phyloP scores from a whole-genome alignment of 306 rosid genomes.

The Sesbania bispinosa region DNA sequence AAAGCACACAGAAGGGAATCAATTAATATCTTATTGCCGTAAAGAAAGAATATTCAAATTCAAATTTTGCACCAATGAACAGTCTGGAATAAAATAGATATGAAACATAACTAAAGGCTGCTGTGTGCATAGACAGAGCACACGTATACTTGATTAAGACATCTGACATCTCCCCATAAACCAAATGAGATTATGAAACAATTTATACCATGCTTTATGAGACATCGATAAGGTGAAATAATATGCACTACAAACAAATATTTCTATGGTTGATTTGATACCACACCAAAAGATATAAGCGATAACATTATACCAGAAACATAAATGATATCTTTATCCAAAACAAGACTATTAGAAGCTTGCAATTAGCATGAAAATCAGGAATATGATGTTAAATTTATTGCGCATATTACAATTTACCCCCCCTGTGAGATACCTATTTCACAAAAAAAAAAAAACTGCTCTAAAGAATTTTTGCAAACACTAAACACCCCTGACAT shows the following conservation, averaged over 20 bases:
- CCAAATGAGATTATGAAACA: too few species aligned
- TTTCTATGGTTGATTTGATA: not conserved
- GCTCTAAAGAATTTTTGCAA: not conserved
- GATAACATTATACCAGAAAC: not conserved
- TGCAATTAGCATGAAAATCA: not conserved
- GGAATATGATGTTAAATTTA: not conserved
- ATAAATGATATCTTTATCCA: not conserved
- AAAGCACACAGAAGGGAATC: constrained; percentile 1
- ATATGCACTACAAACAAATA: not conserved
- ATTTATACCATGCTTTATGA: not conserved
- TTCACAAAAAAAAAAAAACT: not conserved
- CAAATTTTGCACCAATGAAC: not conserved
- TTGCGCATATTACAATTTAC: not conserved
- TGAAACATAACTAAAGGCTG: not conserved
- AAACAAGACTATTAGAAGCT: not conserved
- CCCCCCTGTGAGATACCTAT: not conserved
- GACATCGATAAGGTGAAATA: not conserved
- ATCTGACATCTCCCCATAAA: too few species aligned
- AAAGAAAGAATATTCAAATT: not conserved
- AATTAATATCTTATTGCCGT: not conserved
- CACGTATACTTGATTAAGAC: too few species aligned
- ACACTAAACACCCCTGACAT: not conserved
- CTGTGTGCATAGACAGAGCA: not conserved
- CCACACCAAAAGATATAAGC: not conserved
- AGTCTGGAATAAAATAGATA: too few species aligned